Conservation (phyloP, 768 basidiomycete species). For the Mycena venus region DNA sequence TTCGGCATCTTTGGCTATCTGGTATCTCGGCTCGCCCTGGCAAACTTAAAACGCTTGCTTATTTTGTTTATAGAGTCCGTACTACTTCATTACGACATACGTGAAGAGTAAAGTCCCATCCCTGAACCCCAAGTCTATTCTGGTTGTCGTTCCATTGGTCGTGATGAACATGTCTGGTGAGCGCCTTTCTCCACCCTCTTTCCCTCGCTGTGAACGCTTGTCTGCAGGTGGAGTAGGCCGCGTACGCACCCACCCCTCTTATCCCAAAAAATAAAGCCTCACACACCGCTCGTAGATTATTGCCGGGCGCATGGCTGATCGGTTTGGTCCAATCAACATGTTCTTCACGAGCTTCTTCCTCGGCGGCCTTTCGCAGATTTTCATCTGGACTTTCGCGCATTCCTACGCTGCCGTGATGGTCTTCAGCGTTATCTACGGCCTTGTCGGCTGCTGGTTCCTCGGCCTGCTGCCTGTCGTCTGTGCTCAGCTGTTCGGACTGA, state of each 20-base stretch:
- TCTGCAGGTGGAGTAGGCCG: conserved; percentile 37
- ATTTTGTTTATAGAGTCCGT: conserved; percentile 31
- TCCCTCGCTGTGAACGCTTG: neutral
- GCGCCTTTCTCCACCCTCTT: neutral
- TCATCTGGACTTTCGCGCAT: conserved; percentile 54
- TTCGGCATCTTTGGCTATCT: conserved; percentile 43
- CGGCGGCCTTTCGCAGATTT: conserved; percentile 50
- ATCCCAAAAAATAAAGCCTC: neutral
- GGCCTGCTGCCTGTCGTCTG: conserved; percentile 49
- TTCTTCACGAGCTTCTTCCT: conserved; percentile 50
- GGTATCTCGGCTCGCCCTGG: neutral
- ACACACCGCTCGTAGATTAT: conserved; percentile 37
- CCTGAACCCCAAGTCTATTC: conserved; percentile 33
- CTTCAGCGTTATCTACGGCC: conserved; percentile 48
- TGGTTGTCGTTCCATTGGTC: conserved; percentile 37
- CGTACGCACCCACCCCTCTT: conserved; percentile 19
- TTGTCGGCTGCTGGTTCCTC: conserved; percentile 51
- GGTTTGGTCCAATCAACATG: conserved; percentile 54
- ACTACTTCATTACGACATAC: conserved; percentile 39
- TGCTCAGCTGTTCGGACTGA: conserved; percentile 41
- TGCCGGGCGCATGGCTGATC: conserved; percentile 53
- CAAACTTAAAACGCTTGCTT: neutral
- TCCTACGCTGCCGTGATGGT: conserved; percentile 46
- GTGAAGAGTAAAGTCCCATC: conserved; percentile 34
- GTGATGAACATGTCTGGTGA: conserved; percentile 40